Base-by-base conservation (phyloP, 495 filamentous ascomycete species). In the Aspergillus campestris region DNA sequence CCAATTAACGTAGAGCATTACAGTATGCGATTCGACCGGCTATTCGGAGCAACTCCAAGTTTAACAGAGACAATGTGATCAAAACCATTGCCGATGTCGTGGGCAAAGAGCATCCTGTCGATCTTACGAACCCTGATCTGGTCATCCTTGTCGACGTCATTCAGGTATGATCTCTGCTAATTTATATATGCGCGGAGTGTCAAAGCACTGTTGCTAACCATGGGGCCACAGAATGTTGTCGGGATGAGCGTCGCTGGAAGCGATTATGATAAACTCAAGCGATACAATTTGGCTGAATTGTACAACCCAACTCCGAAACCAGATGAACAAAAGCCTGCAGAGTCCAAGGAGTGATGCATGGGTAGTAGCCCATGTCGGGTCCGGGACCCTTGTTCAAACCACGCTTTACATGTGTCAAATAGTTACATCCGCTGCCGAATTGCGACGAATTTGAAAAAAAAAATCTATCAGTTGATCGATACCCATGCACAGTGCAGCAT, bases 1-100 rank as follows among this genome's bases (percentile, higher is more conserved):
- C 31, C 28, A 28, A 18, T 34, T 47, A 35, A 48, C 28, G 35
- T 18, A 33, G 28, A 36, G 11, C 12, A 13, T 12, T 35, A 31
- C 55, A 95, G 87, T 98, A 88, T 56, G 92, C 92, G 14, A 96
- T 99, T 48, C 85, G 90, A 7, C 85, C 89, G 31, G 83, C 77
- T 4, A 75, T 90, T 35, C 80, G 94, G 44, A 84, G 88, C 58
- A 85, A 95, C 55, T 80, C 73, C 38, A 77, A 74, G 9, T 74
- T 96, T 47, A 84, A 78, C 50, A 72, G 92, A 36, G 81, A 88
- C 47, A 58, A 61, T 5, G 67, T 97, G 37, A 97, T 99, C 61
- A 80, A 85, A 51, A 79, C 77, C 32, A 75, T 96, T 28, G 92
- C 92, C 3, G 71, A 73, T 30, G 64, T 70, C 9, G 81, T 86